Evolutionary conservation across 495 filamentous ascomycete species (phyloP).

Genomic region (Aspergillus diversus): DNA sequence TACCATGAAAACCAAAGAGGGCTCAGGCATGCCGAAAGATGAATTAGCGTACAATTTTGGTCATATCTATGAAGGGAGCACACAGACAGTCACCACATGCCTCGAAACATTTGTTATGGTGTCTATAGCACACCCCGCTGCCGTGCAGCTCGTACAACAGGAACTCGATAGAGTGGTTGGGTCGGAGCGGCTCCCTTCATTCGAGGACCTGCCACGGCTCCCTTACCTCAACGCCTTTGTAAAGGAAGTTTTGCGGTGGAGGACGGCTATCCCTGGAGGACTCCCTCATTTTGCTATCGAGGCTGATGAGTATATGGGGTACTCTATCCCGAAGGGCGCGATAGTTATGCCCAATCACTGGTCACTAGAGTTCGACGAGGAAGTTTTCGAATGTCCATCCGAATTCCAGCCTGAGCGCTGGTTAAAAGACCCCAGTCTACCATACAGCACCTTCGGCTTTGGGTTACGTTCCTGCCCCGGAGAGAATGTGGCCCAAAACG

Average conservation of each 20-base stretch:
- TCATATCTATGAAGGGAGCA: slow-evolving; percentile 40
- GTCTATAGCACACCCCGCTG: slow-evolving; percentile 40
- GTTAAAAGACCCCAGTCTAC: slow-evolving; percentile 3
- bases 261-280: slow-evolving; percentile 34
- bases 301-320: slow-evolving; percentile 52
- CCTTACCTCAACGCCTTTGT: slow-evolving; percentile 40
- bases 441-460: not conserved
- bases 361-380: not conserved
- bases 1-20: not conserved
- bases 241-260: slow-evolving; percentile 40
- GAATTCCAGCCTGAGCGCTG: slow-evolving; percentile 7
- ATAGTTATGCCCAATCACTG: slow-evolving; percentile 15
- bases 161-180: slow-evolving; percentile 40
- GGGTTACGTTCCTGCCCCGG: slow-evolving; percentile 6
- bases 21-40: slow-evolving; percentile 10
- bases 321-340: not conserved
- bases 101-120: slow-evolving; percentile 43
- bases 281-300: slow-evolving; percentile 55
- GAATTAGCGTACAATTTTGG: slow-evolving; percentile 38
- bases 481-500: not conserved
- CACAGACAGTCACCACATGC: slow-evolving; percentile 35
- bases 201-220: slow-evolving; percentile 26
- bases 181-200: slow-evolving; percentile 18
- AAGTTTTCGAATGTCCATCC: not conserved
- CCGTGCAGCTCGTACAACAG: slow-evolving; percentile 47